Evolutionary conservation across 2,329 filamentous ascomycete genomes (phyloP).

Genomic region (Plectosphaerella sp.): DNA sequence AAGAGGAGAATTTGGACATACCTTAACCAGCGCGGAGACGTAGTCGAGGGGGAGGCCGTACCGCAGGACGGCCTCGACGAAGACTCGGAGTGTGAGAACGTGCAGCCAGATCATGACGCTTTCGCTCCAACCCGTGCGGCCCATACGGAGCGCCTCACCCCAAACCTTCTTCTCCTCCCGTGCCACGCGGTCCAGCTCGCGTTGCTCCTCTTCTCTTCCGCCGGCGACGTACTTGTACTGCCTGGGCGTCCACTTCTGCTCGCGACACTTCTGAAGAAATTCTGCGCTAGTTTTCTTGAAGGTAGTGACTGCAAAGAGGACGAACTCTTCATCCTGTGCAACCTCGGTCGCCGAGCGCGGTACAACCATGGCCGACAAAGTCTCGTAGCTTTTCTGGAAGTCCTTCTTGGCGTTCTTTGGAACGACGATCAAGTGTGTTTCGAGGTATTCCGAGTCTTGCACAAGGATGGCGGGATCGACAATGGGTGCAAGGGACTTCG

Average conservation of each 20-base stretch:
- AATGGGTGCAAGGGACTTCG: constrained; percentile 86
- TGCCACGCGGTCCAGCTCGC: constrained; percentile 75
- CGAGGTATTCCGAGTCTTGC: constrained; percentile 91
- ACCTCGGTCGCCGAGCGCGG: constrained; percentile 80
- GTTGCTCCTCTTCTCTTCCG: constrained; percentile 81
- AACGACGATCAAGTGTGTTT: constrained; percentile 90
- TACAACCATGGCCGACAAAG: constrained; percentile 84
- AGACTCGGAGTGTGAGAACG: constrained; percentile 83
- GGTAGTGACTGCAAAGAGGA: constrained; percentile 79
- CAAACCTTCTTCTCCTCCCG: constrained; percentile 88
- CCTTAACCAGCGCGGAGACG: constrained; percentile 78
- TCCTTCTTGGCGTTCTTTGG: constrained; percentile 78
- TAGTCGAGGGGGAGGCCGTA: constrained; percentile 92
- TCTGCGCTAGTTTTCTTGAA: constrained; percentile 90
- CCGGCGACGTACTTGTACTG: constrained; percentile 93
- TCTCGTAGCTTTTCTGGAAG: constrained; percentile 86
- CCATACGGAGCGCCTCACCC: constrained; percentile 84
- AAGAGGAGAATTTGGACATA: constrained; percentile 36
- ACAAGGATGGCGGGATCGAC: constrained; percentile 77
- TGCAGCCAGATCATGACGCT: constrained; percentile 96
- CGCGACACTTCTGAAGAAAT: constrained; percentile 87
- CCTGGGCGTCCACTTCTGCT: constrained; percentile 90
- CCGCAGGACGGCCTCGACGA: constrained; percentile 95
- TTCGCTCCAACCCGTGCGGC: constrained; percentile 91
- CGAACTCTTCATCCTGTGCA: constrained; percentile 84